Evolutionary conservation across 164 flowering plant species (phyloP).

Genomic region (Brasenia schreberi): DNA sequence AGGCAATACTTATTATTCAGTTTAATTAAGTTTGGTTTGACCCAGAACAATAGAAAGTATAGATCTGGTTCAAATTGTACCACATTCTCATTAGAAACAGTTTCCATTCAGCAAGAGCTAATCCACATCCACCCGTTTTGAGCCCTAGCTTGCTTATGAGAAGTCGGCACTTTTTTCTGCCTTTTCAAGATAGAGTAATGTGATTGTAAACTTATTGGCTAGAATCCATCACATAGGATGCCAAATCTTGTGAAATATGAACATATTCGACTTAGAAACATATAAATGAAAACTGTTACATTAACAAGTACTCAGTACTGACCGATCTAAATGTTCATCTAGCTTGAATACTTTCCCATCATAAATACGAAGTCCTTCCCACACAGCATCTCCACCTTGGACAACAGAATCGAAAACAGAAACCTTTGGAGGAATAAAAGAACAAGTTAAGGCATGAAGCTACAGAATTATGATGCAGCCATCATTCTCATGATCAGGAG

Average conservation of each 20-base stretch:
- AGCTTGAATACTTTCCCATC: conserved; percentile 78
- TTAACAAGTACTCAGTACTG: not conserved
- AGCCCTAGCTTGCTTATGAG: not conserved
- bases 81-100: too few relatives aligned
- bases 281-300: not conserved
- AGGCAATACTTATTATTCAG: too few relatives aligned
- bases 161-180: not conserved
- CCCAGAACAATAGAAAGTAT: too few relatives aligned
- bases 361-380: conserved; percentile 96
- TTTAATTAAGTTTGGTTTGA: too few relatives aligned
- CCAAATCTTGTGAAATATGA: not conserved
- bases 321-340: conserved; percentile 88
- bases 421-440: conserved; percentile 33
- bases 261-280: not conserved
- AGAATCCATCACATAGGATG: not conserved
- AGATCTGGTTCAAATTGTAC: too few relatives aligned
- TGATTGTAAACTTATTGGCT: too few relatives aligned
- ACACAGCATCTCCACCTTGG: conserved; percentile 98
- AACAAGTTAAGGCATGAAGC: not conserved
- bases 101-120: not conserved
- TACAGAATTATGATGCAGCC: not conserved
- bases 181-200: too few relatives aligned
- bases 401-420: conserved; percentile 93
- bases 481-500: not conserved
- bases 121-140: not conserved